Base-by-base conservation (phyloP, 768 basidiomycete species). In the Serpula lacrymans region DNA sequence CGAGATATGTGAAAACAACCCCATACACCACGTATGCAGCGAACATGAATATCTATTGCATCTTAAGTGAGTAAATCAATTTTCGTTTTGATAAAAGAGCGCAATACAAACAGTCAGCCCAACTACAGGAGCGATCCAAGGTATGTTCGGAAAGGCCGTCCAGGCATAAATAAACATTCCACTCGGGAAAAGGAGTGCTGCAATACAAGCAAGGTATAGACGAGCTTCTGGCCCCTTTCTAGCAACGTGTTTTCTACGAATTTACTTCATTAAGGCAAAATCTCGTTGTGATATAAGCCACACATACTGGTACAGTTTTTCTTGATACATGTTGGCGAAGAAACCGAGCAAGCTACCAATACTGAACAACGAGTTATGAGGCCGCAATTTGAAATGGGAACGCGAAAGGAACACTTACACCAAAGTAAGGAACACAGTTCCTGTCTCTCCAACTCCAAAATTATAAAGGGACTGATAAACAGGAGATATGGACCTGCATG, bases 141-240 rank as follows among this genome's bases (percentile, higher is more conserved):
- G 73, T 3, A 86, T 66, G 11, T 47, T 50, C 0, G 70, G 41
- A 45, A 67, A 75, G 10, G 78, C 74, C 3, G 80, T 78, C 78
- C 83, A 87, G 0, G 80, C 84, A 48, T 80, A 89, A 21, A 87
- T 77, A 59, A 86, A 75, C 73, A 84, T 80, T n/a, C 74, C 75
- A 0, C 58, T 46, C 0, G 83, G 82, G 33, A 82, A 64, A 10
- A 78, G 50, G 29, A 82, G 30, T 0, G 70, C 74, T 0, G 77
- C 79, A 24, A 70, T 55, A 48, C 81, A 81, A 9, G 80, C 71
- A 16, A 65, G 58, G 44, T 74, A 81, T 17, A 86, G 62, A 10
- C 84, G 72, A 5, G 84, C 82, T 61, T 86, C 83, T 4, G 64
- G 72, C 0, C 71, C 72, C 32, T 49, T 49, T 45, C 41, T 38